phyloP scores from a whole-genome alignment of 2,329 filamentous ascomycete genomes.

The Macrophomina phaseolina region DNA sequence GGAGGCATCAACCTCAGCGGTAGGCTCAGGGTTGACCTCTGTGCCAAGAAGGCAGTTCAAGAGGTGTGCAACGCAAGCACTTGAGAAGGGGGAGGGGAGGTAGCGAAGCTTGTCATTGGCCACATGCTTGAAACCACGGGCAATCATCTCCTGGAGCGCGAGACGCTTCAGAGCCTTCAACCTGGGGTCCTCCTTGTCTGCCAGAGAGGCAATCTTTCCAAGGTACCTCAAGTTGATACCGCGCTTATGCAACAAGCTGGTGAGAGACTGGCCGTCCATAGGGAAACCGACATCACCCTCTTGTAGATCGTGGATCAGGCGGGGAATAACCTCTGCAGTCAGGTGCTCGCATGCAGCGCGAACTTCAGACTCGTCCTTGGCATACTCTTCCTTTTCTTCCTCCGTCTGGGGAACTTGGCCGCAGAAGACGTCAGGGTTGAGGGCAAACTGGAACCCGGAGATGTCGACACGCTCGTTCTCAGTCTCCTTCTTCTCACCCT shows the following conservation, averaged over 20 bases:
- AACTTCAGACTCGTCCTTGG: constrained; percentile 85
- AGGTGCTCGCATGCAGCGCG: constrained; percentile 82
- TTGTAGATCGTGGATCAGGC: constrained; percentile 82
- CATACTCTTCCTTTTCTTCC: constrained; percentile 83
- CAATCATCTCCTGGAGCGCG: constrained; percentile 88
- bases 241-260: constrained; percentile 88
- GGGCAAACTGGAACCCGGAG: constrained; percentile 81
- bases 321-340: constrained; percentile 77
- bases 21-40: constrained; percentile 76
- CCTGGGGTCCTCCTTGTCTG: constrained; percentile 64
- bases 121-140: constrained; percentile 95
- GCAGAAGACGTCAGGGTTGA: constrained; percentile 96
- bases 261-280: constrained; percentile 95
- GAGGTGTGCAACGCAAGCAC: constrained; percentile 81
- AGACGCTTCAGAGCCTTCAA: constrained; percentile 79
- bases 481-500: constrained; percentile 38
- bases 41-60: constrained; percentile 90
- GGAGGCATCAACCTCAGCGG: constrained; percentile 75
- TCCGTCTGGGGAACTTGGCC: constrained; percentile 89
- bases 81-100: constrained; percentile 79
- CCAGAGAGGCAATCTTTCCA: constrained; percentile 77
- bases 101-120: constrained; percentile 79
- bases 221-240: constrained; percentile 97
- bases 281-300: constrained; percentile 96
- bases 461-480: constrained; percentile 78